Conservation (phyloP, 768 basidiomycete species). For the Lactarius vividus region DNA sequence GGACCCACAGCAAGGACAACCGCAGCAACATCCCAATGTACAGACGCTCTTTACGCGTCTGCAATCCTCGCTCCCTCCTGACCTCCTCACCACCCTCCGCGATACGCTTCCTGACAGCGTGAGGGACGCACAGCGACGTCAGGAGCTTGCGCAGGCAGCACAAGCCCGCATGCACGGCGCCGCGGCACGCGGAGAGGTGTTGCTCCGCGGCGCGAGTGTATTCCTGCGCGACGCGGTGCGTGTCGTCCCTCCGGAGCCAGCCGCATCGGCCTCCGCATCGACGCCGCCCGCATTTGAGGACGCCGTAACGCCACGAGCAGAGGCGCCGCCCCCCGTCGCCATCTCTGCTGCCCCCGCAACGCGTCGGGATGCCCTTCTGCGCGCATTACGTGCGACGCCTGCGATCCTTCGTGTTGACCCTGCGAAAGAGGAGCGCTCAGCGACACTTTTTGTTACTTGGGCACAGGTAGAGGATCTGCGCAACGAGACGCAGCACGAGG, state of each 20-base stretch:
- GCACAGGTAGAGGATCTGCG: conserved; percentile 49
- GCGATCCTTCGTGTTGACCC: conserved; percentile 77
- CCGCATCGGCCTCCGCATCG: conserved; percentile 28
- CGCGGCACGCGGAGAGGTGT: conserved; percentile 43
- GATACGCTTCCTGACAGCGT: conserved; percentile 57
- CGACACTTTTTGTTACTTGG: conserved; percentile 60
- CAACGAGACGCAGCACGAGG: conserved; percentile 50
- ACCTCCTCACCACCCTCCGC: conserved; percentile 66
- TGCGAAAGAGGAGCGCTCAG: conserved; percentile 53
- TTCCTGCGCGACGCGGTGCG: conserved; percentile 81
- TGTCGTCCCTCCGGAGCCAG: conserved; percentile 79
- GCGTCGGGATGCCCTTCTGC: conserved; percentile 44
- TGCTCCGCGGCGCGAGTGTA: conserved; percentile 55
- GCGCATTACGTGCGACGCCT: conserved; percentile 70
- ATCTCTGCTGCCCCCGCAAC: conserved; percentile 7
- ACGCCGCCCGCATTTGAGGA: conserved; percentile 43
- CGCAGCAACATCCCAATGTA: conserved; percentile 24
- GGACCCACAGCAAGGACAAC: conserved; percentile 9
- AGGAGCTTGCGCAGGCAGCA: conserved; percentile 68
- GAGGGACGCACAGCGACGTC: conserved; percentile 47
- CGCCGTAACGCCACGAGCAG: conserved; percentile 70
- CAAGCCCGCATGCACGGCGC: conserved; percentile 64
- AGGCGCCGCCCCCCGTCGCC: conserved; percentile 39
- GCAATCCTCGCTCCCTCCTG: conserved; percentile 72
- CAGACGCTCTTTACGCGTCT: conserved; percentile 63